Evolutionary conservation across 2,329 filamentous ascomycete genomes (phyloP).

Genomic region (Pseudopyrenochaeta lycopersici): DNA sequence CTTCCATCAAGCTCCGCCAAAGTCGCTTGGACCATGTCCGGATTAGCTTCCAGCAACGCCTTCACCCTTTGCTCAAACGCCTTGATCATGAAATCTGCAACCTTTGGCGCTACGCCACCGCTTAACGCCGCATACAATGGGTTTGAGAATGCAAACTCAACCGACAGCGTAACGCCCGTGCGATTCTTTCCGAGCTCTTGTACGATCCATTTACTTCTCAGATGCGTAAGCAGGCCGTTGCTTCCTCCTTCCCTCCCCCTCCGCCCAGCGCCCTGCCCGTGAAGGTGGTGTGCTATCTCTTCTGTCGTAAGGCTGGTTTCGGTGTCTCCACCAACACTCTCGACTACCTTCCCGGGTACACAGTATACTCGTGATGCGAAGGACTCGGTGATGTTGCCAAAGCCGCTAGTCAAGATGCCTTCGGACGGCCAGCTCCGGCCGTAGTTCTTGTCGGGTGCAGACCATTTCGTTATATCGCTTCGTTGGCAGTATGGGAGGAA

Average conservation of each 20-base stretch:
- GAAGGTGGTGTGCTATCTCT: slow-evolving; percentile 54
- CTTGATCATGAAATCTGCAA: slow-evolving; percentile 88
- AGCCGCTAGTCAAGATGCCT: slow-evolving; percentile 85
- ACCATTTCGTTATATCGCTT: slow-evolving; percentile 80
- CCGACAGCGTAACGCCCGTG: slow-evolving; percentile 78
- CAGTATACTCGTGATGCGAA: slow-evolving; percentile 86
- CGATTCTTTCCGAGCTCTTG: slow-evolving; percentile 55
- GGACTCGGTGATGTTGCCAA: slow-evolving; percentile 81
- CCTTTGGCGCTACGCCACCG: slow-evolving; percentile 80
- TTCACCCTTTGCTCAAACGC: slow-evolving; percentile 87
- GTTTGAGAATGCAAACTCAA: slow-evolving; percentile 87
- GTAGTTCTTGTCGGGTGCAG: slow-evolving; percentile 59
- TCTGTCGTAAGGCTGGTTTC: slow-evolving; percentile 54
- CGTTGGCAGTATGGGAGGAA: slow-evolving; percentile 93
- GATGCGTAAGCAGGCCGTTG: slow-evolving; percentile 67
- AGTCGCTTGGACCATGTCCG: slow-evolving; percentile 28
- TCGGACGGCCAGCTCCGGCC: slow-evolving; percentile 72
- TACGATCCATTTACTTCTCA: slow-evolving; percentile 76
- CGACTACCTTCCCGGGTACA: slow-evolving; percentile 74
- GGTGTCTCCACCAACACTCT: slow-evolving; percentile 74
- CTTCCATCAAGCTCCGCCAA: slow-evolving; percentile 41
- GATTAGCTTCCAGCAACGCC: slow-evolving; percentile 55
- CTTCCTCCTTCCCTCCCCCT: slow-evolving; percentile 7
- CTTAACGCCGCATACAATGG: slow-evolving; percentile 88
- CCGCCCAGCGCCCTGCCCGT: slow-evolving; percentile 14